These are phyloP conservation scores for Globisporangium cederbergense DNA, from an alignment of 352 stramenopile genomes.

Conservation along the genomic window DNA sequence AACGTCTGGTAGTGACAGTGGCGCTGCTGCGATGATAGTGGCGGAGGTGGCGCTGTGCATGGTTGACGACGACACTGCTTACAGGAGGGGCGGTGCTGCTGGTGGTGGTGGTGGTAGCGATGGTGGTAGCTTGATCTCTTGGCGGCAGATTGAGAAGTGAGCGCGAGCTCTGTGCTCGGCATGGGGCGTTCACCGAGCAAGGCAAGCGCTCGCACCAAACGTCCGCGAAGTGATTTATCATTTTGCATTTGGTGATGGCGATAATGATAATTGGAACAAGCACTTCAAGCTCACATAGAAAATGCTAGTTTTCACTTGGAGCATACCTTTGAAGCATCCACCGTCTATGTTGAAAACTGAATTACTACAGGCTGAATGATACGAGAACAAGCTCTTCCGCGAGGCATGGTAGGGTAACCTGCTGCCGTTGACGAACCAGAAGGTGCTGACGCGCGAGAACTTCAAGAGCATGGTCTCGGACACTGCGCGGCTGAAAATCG, in stretches of 20 bases:
- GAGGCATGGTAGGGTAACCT: constrained; percentile 68
- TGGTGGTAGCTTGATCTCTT: neutral
- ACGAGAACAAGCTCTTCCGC: constrained; percentile 66
- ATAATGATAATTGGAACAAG: too few relatives aligned
- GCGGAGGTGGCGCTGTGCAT: neutral
- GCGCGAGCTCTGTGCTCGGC: too few relatives aligned
- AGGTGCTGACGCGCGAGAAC: constrained; percentile 61
- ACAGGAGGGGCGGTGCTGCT: neutral
- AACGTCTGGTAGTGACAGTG: constrained; percentile 34
- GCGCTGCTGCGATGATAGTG: neutral
- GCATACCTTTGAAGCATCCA: too few relatives aligned
- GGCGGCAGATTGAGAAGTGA: neutral
- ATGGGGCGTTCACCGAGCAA: neutral
- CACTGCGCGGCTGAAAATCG: constrained; percentile 54
- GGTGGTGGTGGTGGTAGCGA: neutral
- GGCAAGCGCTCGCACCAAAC: too few relatives aligned
- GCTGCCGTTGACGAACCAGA: constrained; percentile 56
- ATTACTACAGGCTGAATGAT: too few relatives aligned
- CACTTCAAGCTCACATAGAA: too few relatives aligned
- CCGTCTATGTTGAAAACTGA: too few relatives aligned
- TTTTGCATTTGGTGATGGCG: too few relatives aligned
- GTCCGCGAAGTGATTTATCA: too few relatives aligned
- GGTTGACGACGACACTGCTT: too few relatives aligned
- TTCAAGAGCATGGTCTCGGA: constrained; percentile 74
- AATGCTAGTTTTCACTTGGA: too few relatives aligned